Conservation (phyloP, 108 stramenopile genomes). For the Pseudonitzschia pungens region DNA sequence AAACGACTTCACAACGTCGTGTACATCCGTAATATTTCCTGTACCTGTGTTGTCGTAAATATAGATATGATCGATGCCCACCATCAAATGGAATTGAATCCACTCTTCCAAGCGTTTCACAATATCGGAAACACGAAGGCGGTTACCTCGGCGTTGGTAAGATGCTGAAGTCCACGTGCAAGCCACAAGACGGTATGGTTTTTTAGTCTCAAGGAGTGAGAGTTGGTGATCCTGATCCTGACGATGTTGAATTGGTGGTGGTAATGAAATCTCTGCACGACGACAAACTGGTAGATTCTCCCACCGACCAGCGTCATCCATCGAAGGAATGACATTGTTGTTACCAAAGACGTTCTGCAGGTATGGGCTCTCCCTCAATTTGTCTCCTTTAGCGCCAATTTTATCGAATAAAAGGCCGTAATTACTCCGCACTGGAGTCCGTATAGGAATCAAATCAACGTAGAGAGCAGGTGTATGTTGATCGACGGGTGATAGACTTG, state of each 20-base stretch:
- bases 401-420: constrained; percentile 25
- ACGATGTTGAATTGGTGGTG: neutral
- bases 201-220: neutral
- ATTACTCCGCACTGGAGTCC: constrained; percentile 49
- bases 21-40: constrained; percentile 19
- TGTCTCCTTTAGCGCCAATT: constrained; percentile 12
- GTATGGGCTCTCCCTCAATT: constrained; percentile 39
- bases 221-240: neutral
- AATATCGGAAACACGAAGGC: constrained; percentile 40
- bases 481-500: neutral
- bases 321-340: constrained; percentile 48
- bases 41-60: constrained; percentile 73
- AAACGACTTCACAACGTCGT: constrained; percentile 34
- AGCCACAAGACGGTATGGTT: constrained; percentile 27
- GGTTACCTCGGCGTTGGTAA: constrained; percentile 29
- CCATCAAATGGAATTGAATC: constrained; percentile 79
- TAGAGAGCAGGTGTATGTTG: constrained; percentile 36
- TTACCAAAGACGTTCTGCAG: constrained; percentile 45
- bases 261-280: neutral
- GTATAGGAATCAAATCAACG: constrained; percentile 75
- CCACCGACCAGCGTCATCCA: constrained; percentile 78
- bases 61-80: constrained; percentile 79
- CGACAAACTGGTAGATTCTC: constrained; percentile 74
- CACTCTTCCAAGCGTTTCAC: constrained; percentile 65
- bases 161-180: constrained; percentile 39